Conservation (phyloP, 2,329 filamentous ascomycete species). For the Falciphora oryzae region DNA sequence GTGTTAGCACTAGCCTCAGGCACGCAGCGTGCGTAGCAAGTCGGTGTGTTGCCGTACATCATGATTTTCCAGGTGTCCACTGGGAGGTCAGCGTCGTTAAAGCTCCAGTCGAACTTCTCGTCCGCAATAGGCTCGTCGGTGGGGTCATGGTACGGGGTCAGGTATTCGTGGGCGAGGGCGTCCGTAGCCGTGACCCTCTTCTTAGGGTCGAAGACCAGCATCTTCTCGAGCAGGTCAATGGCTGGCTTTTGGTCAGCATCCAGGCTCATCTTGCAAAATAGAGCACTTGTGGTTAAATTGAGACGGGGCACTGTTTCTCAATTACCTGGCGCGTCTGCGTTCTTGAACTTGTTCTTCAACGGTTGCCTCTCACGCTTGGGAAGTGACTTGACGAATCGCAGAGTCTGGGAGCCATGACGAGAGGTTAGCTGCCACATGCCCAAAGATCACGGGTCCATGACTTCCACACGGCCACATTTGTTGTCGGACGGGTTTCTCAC, state of each 20-base stretch:
- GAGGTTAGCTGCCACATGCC: background rate
- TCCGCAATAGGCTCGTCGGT: constrained; percentile 93
- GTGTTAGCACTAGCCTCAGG: constrained; percentile 1
- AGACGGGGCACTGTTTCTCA: constrained; percentile 11
- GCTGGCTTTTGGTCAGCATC: constrained; percentile 42
- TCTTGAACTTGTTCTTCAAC: constrained; percentile 85
- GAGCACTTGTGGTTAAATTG: no score
- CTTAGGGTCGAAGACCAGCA: constrained; percentile 98
- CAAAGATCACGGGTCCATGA: background rate
- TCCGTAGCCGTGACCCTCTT: constrained; percentile 85
- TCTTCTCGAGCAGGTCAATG: constrained; percentile 87
- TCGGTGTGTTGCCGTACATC: constrained; percentile 60
- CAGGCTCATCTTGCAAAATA: background rate
- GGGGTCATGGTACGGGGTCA: constrained; percentile 94
- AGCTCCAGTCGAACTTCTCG: constrained; percentile 99
- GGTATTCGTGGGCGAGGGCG: constrained; percentile 85
- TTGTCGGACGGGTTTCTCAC: constrained; percentile 44
- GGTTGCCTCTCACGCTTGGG: constrained; percentile 91
- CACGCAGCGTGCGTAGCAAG: constrained; percentile 24
- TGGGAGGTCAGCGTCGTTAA: constrained; percentile 94
- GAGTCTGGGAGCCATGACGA: constrained; percentile 51
- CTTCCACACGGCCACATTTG: no score
- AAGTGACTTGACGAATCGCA: constrained; percentile 95
- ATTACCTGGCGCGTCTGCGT: constrained; percentile 79
- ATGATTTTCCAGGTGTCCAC: constrained; percentile 99